phyloP scores from a whole-genome alignment of 2,329 filamentous ascomycete species.

The Calonectria crousiana region DNA sequence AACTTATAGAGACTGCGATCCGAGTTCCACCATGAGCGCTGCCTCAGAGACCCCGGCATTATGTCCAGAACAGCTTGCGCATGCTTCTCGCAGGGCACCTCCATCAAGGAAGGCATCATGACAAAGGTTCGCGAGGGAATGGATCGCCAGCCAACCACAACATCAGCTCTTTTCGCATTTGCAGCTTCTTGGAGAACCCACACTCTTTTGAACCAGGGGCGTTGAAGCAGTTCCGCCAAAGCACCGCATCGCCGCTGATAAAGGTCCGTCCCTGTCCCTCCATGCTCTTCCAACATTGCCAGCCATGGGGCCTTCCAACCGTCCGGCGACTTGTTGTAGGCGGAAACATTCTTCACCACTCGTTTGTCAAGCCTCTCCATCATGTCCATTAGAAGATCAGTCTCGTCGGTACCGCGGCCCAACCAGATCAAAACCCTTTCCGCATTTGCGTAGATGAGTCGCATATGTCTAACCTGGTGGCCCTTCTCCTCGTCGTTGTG shows the following conservation, averaged over 20 bases:
- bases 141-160: not conserved
- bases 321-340: not conserved
- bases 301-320: not conserved
- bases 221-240: not conserved
- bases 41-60: not conserved
- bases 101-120: not conserved
- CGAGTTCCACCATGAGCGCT: not conserved
- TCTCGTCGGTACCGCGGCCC: not conserved
- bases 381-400: not conserved
- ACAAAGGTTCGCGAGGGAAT: not conserved
- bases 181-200: slow-evolving; percentile 4
- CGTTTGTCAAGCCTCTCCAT: not conserved
- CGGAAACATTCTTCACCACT: not conserved
- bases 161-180: not conserved
- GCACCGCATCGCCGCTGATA: not conserved
- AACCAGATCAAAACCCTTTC: not conserved
- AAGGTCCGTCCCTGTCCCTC: not conserved
- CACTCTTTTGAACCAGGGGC: not conserved
- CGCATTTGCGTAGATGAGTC: not conserved
- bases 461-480: not conserved
- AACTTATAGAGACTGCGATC: not conserved
- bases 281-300: not conserved
- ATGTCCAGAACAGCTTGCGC: not conserved
- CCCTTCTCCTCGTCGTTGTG: not conserved
- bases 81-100: not conserved